A percentile compares a stretch with the other conserved stretches of the same genome.
Evolutionary conservation across 306 rosid species (phyloP).

Genomic region (Hylodesmum podocarpum): DNA sequence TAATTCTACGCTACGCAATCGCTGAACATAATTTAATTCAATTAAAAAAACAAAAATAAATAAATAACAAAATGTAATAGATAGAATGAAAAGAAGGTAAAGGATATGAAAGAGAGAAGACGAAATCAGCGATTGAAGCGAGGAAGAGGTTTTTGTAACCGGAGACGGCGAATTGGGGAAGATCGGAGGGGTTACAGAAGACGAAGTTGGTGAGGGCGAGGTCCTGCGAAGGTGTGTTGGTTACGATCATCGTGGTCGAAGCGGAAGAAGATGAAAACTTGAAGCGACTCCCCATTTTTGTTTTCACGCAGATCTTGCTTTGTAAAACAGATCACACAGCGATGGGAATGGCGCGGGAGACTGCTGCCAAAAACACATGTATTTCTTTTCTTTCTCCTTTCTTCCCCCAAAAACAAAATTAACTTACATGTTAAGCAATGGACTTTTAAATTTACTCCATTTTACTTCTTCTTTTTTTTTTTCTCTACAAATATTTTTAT

Average conservation of each 20-base stretch:
- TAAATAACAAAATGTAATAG: not conserved
- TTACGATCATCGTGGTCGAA: constrained; percentile 57
- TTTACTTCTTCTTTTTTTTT: too few relatives aligned
- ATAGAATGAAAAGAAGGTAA: not conserved
- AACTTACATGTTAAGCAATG: not conserved
- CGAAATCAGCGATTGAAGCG: constrained; percentile 64
- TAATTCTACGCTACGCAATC: not conserved
- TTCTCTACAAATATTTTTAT: too few relatives aligned
- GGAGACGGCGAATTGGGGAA: constrained; percentile 65
- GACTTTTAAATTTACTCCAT: too few relatives aligned
- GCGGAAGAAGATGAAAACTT: constrained; percentile 43
- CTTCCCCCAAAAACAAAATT: not conserved
- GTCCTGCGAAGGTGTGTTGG: constrained; percentile 65
- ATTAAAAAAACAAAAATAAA: not conserved
- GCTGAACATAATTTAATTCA: not conserved
- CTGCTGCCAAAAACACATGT: constrained; percentile 1
- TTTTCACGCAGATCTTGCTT: constrained; percentile 21
- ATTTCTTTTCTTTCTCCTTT: not conserved
- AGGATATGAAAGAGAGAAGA: constrained; percentile 87
- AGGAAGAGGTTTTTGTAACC: constrained; percentile 47
- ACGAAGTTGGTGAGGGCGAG: constrained; percentile 76
- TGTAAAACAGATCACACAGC: constrained; percentile 2
- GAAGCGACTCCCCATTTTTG: constrained; percentile 58
- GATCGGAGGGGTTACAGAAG: constrained; percentile 71
- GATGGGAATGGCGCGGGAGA: constrained; percentile 37